Evolutionary conservation across 257 asterid species (phyloP).

Genomic region (Echites panduratus): DNA sequence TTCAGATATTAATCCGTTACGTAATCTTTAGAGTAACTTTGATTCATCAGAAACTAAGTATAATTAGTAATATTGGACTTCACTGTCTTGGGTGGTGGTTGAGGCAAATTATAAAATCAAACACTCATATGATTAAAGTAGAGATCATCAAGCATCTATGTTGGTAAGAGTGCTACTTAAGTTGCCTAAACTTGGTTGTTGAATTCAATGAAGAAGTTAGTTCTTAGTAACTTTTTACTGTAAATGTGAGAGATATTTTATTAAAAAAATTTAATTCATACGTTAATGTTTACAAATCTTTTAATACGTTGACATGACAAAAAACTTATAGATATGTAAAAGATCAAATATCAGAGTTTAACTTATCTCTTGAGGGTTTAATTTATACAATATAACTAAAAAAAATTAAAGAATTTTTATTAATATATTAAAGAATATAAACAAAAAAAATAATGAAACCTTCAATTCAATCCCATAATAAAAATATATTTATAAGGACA

Average conservation of each 20-base stretch:
- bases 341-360: too few species aligned
- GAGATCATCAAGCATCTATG: conserved; percentile 7
- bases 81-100: conserved; percentile 19
- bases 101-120: conserved; percentile 1
- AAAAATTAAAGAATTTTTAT: too few species aligned
- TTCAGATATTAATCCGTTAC: not conserved
- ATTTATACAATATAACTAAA: too few species aligned
- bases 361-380: too few species aligned
- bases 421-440: too few species aligned
- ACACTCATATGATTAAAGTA: conserved; percentile 2
- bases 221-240: not conserved
- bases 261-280: too few species aligned
- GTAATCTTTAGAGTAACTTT: not conserved
- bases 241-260: not conserved
- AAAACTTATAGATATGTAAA: too few species aligned
- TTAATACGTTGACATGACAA: too few species aligned
- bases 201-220: not conserved
- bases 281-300: too few species aligned
- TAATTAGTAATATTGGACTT: conserved; percentile 13
- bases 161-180: not conserved
- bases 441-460: too few species aligned
- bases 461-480: too few species aligned
- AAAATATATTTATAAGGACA: too few species aligned
- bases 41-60: not conserved
- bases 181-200: conserved; percentile 1